Percentiles rank a stretch among this genome's conserved stretches.
Conservation (phyloP, 805 yeast species). For the Teunomyces gatunensis region DNA sequence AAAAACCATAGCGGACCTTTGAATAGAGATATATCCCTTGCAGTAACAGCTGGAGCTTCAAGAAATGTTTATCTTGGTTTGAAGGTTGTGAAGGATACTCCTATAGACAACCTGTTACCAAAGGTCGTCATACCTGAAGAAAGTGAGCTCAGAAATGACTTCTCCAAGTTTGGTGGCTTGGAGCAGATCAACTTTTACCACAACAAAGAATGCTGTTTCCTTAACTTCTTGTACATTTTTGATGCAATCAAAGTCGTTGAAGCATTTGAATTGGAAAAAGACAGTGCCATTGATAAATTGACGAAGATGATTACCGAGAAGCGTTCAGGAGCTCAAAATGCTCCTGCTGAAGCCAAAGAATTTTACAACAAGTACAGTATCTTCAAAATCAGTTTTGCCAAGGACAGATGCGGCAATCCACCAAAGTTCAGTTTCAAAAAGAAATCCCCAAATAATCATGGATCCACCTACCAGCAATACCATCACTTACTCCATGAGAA, state of each 20-base stretch:
- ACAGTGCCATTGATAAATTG: conserved; percentile 28
- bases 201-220: conserved; percentile 71
- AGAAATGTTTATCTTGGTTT: conserved; percentile 75
- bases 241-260: conserved; percentile 66
- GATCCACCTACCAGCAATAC: conserved; percentile 11
- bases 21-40: conserved; percentile 51
- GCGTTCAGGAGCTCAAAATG: conserved; percentile 14
- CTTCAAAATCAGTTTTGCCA: conserved; percentile 66
- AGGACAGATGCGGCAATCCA: conserved; percentile 79
- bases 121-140: conserved; percentile 4
- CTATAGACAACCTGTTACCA: neutral
- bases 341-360: conserved; percentile 31
- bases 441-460: conserved; percentile 29
- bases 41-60: conserved; percentile 72
- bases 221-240: conserved; percentile 62
- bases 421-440: conserved; percentile 52
- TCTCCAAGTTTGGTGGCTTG: conserved; percentile 61
- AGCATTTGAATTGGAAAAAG: conserved; percentile 40
- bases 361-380: conserved; percentile 46
- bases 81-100: conserved; percentile 27
- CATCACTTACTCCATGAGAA: conserved; percentile 13
- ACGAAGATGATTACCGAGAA: conserved; percentile 51
- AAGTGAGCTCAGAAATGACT: conserved; percentile 52
- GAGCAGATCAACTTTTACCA: conserved; percentile 75
- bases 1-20: conserved; percentile 64